Evolutionary conservation across 75 land plant species (phyloP), one percentile per base, ranked within the genome.

Genomic region (Gnetum montanum): DNA sequence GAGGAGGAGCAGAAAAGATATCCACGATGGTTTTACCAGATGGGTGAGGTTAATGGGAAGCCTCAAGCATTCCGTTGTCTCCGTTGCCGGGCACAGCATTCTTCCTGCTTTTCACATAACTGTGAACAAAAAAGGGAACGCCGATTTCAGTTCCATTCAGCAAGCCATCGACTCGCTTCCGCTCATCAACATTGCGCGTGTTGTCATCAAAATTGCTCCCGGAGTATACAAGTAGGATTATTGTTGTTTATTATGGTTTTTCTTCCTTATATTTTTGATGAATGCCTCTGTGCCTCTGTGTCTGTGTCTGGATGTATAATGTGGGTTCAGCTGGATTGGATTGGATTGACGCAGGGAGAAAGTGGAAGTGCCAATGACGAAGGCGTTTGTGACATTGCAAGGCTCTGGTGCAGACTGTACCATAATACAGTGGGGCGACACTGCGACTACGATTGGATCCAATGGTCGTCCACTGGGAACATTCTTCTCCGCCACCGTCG

Each of bases 121-220:
- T 4, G 97, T 91, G 19, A 82, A 78, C 41, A 73, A 80, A 27
- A 71, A 68, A 16, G 73, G 78, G 0, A 31, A 43, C 7, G 97
- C 93, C 1, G 78, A 88, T 56, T 93, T 85, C 64, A 74, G 72
- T 5, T 53, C 79, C 0, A 68, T 93, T 7, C 85, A 85, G 54
- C 81, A 59, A 16, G 98, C 98, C 26, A 54, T 93, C 55, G 80
- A 93, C 52, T 81, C 90, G 22, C 68, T 93, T 0, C 94, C 98
- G 8, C 26, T 57, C 18, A 59, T 77, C 43, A 90, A 83, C 62
- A 43, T 72, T 10, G 70, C 77, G 27, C 73, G 80, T 33, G 85
- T 87, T 4, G 66, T 78, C 31, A 86, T 91, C 69, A 75, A 70
- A 37, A 76, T 91, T 46, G 69, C 77, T 63, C 73, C 92, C 16